These are phyloP conservation scores for Scopulariopsis brevicaulis DNA, from an alignment of 2,329 filamentous ascomycete genomes.

Conservation along the genomic window DNA sequence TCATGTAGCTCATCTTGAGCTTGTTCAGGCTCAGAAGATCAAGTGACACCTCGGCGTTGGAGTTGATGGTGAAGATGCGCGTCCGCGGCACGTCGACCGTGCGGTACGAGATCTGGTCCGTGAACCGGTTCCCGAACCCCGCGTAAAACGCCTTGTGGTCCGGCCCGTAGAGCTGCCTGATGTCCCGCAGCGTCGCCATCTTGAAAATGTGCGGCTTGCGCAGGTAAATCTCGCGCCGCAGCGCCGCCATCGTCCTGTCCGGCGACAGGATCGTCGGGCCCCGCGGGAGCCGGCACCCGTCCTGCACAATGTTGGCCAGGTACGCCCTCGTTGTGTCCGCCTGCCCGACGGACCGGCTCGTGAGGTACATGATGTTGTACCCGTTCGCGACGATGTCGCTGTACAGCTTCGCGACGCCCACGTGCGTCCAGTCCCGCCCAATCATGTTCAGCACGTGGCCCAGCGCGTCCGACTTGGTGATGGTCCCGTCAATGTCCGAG, in stretches of 20 bases:
- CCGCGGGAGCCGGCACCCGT: conserved; percentile 72
- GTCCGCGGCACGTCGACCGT: conserved; percentile 91
- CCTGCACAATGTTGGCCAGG: conserved; percentile 79
- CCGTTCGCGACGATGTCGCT: conserved; percentile 91
- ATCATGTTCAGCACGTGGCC: conserved; percentile 96
- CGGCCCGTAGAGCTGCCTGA: conserved; percentile 73
- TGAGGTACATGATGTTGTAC: conserved; percentile 98
- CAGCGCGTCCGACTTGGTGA: conserved; percentile 92
- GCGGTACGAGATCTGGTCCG: conserved; percentile 90
- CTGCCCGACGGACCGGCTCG: conserved; percentile 85
- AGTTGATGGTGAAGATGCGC: conserved; percentile 97
- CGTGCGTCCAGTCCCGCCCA: conserved; percentile 94
- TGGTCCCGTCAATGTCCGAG: conserved; percentile 96
- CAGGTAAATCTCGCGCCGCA: conserved; percentile 86
- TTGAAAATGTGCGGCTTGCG: conserved; percentile 98
- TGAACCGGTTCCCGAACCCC: conserved; percentile 91
- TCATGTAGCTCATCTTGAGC: conserved; percentile 92
- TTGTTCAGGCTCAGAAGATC: conserved; percentile 86
- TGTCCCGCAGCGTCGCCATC: conserved; percentile 95
- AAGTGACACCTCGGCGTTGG: conserved; percentile 87
- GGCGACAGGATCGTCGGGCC: conserved; percentile 93
- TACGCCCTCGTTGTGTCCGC: conserved; percentile 86
- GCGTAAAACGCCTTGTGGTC: conserved; percentile 84
- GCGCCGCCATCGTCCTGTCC: conserved; percentile 85
- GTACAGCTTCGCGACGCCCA: conserved; percentile 93